Percentiles rank a stretch among this genome's conserved stretches.
Evolutionary conservation across 129 eudicot genomes (phyloP).

Genomic region (Helianthus tuberosus): DNA sequence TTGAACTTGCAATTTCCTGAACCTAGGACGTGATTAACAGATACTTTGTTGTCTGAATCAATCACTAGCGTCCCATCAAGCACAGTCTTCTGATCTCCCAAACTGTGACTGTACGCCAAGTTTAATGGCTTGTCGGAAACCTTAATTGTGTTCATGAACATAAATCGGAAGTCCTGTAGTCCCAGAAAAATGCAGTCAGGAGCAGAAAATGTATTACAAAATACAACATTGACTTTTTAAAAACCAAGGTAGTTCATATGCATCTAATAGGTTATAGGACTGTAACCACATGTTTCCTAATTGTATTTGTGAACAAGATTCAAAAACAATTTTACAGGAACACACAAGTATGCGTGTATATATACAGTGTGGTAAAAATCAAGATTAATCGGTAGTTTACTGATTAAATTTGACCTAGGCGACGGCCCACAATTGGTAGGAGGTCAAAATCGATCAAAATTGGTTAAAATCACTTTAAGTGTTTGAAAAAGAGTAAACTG

Average conservation of each 20-base stretch:
- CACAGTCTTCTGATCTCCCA: conserved; percentile 65
- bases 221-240: not conserved
- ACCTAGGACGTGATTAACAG: conserved; percentile 73
- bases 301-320: conserved; percentile 13
- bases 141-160: conserved; percentile 81
- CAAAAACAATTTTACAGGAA: no score
- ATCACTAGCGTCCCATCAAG: conserved; percentile 79
- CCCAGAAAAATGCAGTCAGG: conserved; percentile 6
- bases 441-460: no score
- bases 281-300: not conserved
- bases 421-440: no score
- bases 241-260: not conserved
- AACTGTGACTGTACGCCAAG: conserved; percentile 70
- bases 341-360: no score
- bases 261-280: not conserved
- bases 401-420: no score
- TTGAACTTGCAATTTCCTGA: conserved; percentile 67
- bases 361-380: no score
- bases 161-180: conserved; percentile 74
- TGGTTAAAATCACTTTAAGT: no score
- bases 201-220: not conserved
- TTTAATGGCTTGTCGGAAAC: conserved; percentile 79
- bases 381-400: no score
- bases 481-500: no score
- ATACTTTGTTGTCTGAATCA: conserved; percentile 83